phyloP scores from a whole-genome alignment of 192 early-diverging fungal genomes.

The Chytriomyces confervae region DNA sequence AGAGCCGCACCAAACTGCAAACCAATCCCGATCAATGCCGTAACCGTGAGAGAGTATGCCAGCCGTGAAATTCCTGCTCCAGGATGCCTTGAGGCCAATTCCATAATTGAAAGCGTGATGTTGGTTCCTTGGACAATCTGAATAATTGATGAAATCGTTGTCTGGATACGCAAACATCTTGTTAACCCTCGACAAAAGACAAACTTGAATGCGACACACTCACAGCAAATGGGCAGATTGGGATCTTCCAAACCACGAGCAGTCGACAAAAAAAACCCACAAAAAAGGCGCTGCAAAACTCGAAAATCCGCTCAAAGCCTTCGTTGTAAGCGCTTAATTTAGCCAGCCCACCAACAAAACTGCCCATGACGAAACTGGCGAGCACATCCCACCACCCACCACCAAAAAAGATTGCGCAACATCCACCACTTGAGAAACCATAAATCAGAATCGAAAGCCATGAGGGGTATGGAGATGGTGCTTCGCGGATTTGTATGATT shows the following conservation, averaged over 20 bases:
- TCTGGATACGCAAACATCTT: background rate
- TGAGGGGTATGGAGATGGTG: slow-evolving; percentile 39
- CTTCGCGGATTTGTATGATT: slow-evolving; percentile 38
- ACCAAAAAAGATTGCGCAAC: slow-evolving; percentile 40
- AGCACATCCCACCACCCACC: slow-evolving; percentile 42
- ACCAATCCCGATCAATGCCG: slow-evolving; percentile 48
- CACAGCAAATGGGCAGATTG: slow-evolving; percentile 25
- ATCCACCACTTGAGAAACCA: slow-evolving; percentile 30
- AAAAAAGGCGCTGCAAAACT: slow-evolving; percentile 11
- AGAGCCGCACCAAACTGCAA: slow-evolving; percentile 41
- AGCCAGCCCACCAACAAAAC: slow-evolving; percentile 12
- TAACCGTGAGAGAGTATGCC: slow-evolving; percentile 40
- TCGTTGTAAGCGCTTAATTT: slow-evolving; percentile 2
- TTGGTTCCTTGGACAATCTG: slow-evolving; percentile 40
- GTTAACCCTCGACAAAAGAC: slow-evolving; percentile 19
- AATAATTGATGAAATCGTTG: slow-evolving; percentile 39
- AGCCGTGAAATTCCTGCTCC: slow-evolving; percentile 40
- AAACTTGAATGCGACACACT: slow-evolving; percentile 23
- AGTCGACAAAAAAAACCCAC: slow-evolving; percentile 6
- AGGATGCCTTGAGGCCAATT: slow-evolving; percentile 43
- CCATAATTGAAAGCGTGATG: slow-evolving; percentile 45
- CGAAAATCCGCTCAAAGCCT: background rate
- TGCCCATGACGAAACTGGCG: slow-evolving; percentile 30
- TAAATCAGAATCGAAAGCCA: slow-evolving; percentile 33
- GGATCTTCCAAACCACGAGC: slow-evolving; percentile 2